phyloP scores from a whole-genome alignment of 345 rosid genomes.

The Aquilaria yunnanensis region DNA sequence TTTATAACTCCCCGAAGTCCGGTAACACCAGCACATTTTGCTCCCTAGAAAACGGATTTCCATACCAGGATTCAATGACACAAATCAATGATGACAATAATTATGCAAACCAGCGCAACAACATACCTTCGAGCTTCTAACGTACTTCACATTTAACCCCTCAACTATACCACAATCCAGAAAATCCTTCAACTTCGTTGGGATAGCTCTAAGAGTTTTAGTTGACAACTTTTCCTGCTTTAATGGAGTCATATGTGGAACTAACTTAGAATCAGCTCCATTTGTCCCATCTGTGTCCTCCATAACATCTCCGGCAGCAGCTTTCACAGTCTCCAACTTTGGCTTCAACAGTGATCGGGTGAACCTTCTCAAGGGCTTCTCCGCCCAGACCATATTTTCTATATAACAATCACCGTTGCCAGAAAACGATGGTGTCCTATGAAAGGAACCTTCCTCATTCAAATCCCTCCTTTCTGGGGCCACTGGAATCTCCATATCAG shows the following conservation, averaged over 20 bases:
- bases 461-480: background rate
- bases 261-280: constrained; percentile 16
- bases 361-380: constrained; percentile 35
- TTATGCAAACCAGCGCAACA: background rate
- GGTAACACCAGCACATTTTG: constrained; percentile 32
- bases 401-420: constrained; percentile 15
- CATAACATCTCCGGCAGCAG: constrained; percentile 4
- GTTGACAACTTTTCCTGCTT: constrained; percentile 37
- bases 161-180: constrained; percentile 74
- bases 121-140: constrained; percentile 58
- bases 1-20: constrained; percentile 59
- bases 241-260: constrained; percentile 8
- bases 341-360: constrained; percentile 46
- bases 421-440: constrained; percentile 11
- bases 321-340: constrained; percentile 20
- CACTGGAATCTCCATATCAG: background rate
- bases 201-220: constrained; percentile 38
- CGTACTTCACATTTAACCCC: constrained; percentile 59
- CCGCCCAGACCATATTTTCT: constrained; percentile 15
- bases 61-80: background rate
- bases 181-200: constrained; percentile 56
- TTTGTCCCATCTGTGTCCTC: background rate
- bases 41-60: constrained; percentile 20
- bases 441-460: constrained; percentile 11
- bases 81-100: background rate